These are phyloP conservation scores for Kurtzmaniella quercitrusa DNA, from an alignment of 1,139 yeast species.

Conservation along the genomic window DNA sequence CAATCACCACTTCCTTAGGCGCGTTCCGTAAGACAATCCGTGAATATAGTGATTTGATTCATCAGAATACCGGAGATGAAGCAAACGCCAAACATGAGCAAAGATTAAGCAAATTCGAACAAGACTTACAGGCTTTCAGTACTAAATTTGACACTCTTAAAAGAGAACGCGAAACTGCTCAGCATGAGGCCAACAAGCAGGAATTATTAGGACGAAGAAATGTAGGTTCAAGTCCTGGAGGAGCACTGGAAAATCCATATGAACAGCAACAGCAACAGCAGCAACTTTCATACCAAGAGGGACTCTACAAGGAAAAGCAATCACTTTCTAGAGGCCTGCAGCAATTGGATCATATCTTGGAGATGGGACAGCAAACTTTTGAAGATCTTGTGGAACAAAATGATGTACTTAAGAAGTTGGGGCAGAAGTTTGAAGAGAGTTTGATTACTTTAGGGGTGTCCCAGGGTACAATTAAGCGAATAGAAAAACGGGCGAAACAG, in stretches of 20 bases:
- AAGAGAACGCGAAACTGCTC: slow-evolving; percentile 55
- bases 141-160: slow-evolving; percentile 61
- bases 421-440: slow-evolving; percentile 60
- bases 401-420: slow-evolving; percentile 61
- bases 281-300: slow-evolving; percentile 52
- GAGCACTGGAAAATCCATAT: slow-evolving; percentile 61
- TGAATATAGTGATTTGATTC: slow-evolving; percentile 65
- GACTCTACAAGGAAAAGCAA: slow-evolving; percentile 62
- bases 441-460: slow-evolving; percentile 84
- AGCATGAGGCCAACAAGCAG: slow-evolving; percentile 51
- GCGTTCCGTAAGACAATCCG: slow-evolving; percentile 71
- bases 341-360: slow-evolving; percentile 84
- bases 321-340: slow-evolving; percentile 68
- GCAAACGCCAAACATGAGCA: slow-evolving; percentile 59
- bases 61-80: slow-evolving; percentile 54
- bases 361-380: slow-evolving; percentile 81
- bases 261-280: slow-evolving; percentile 27
- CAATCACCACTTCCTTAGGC: slow-evolving; percentile 77
- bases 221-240: slow-evolving; percentile 13
- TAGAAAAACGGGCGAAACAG: slow-evolving; percentile 81
- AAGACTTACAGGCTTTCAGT: slow-evolving; percentile 54
- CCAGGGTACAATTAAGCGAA: slow-evolving; percentile 73
- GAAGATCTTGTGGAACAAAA: slow-evolving; percentile 87
- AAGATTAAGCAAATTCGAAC: slow-evolving; percentile 57
- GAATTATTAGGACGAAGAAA: slow-evolving; percentile 59